A percentile compares a stretch with the other conserved stretches of the same genome.
Conservation (phyloP, 192 early-diverging fungal genomes). For the Coemansia biformis region DNA sequence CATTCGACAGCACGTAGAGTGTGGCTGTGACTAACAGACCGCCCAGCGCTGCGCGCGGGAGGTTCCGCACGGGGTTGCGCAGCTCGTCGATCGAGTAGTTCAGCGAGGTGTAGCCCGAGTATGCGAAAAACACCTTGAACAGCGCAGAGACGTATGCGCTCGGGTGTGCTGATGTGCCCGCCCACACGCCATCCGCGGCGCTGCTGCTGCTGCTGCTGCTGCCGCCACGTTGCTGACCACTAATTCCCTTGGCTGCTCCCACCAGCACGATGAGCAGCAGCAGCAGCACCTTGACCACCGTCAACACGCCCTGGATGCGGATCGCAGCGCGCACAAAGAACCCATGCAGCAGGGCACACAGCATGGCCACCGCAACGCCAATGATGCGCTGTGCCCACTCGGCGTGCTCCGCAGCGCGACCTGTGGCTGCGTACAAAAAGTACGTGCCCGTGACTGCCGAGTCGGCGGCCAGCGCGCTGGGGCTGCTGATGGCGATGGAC, state of each 20-base stretch:
- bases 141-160: slow-evolving; percentile 41
- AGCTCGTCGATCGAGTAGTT: slow-evolving; percentile 62
- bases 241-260: slow-evolving; percentile 12
- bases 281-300: slow-evolving; percentile 45
- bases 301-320: slow-evolving; percentile 35
- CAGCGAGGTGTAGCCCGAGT: slow-evolving; percentile 55
- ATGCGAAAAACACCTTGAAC: slow-evolving; percentile 54
- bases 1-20: slow-evolving; percentile 55
- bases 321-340: slow-evolving; percentile 25
- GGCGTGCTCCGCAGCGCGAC: slow-evolving; percentile 9
- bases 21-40: slow-evolving; percentile 49
- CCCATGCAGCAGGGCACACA: slow-evolving; percentile 27
- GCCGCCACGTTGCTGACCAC: too few species aligned
- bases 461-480: slow-evolving; percentile 40
- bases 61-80: slow-evolving; percentile 52
- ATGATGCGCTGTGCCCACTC: slow-evolving; percentile 42
- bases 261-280: slow-evolving; percentile 40
- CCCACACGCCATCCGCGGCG: slow-evolving; percentile 13
- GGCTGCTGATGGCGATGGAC: slow-evolving; percentile 29
- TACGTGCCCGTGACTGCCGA: slow-evolving; percentile 44
- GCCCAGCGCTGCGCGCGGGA: slow-evolving; percentile 53
- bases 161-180: slow-evolving; percentile 21
- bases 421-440: slow-evolving; percentile 35
- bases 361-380: slow-evolving; percentile 23
- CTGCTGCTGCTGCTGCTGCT: slow-evolving; percentile 1